Percentiles rank a stretch among this genome's conserved stretches.
Evolutionary conservation across 345 rosid species (phyloP).

Genomic region (Melaleuca quinquenervia): DNA sequence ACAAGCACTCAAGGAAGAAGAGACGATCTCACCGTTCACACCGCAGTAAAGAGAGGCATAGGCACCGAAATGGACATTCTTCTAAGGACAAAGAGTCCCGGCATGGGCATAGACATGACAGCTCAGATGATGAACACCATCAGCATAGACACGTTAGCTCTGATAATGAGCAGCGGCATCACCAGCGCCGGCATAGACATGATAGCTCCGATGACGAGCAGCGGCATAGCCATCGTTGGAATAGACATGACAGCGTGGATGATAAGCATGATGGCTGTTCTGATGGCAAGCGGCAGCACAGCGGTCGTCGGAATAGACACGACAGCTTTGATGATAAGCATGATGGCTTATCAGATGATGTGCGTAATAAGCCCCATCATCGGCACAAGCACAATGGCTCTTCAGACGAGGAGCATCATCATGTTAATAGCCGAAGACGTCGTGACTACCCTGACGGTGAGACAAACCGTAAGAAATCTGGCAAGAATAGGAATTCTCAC

Average conservation of each 20-base stretch:
- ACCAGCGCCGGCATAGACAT: conserved; percentile 10
- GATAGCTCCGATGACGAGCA: conserved; percentile 23
- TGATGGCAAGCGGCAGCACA: conserved; percentile 15
- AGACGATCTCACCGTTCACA: conserved; percentile 25
- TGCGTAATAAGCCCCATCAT: conserved; percentile 5
- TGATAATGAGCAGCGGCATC: conserved; percentile 24
- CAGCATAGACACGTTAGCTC: conserved; percentile 15
- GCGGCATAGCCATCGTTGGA: conserved; percentile 1
- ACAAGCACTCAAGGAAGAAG: conserved; percentile 36
- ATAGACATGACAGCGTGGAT: conserved; percentile 21
- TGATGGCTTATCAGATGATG: conserved; percentile 19
- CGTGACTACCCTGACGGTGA: neutral
- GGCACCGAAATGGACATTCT: conserved; percentile 38
- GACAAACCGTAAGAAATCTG: conserved; percentile 13
- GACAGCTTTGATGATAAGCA: conserved; percentile 33
- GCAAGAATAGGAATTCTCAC: conserved; percentile 18
- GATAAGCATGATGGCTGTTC: conserved; percentile 22
- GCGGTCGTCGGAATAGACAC: neutral
- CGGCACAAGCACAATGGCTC: conserved; percentile 25
- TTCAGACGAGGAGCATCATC: conserved; percentile 10
- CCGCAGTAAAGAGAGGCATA: conserved; percentile 32
- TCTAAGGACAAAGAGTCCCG: conserved; percentile 30
- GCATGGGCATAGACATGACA: conserved; percentile 16
- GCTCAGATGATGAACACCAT: conserved; percentile 19
- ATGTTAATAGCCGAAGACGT: neutral